Evolutionary conservation across 352 stramenopile species (phyloP).

Genomic region (Phytophthora melonis): DNA sequence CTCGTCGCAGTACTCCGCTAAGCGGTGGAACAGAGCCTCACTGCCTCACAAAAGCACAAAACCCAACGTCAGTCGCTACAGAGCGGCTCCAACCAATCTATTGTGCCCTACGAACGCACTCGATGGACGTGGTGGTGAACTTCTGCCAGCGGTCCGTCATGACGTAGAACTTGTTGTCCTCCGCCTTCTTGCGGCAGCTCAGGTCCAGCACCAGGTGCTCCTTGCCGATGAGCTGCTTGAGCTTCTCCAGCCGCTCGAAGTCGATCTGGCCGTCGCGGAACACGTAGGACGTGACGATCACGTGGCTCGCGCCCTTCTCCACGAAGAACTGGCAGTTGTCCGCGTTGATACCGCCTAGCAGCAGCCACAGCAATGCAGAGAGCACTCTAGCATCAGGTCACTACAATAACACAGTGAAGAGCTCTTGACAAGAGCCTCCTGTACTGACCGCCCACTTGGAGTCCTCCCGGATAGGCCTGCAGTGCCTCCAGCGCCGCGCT

Average conservation of each 20-base stretch:
- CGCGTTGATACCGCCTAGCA: conserved; percentile 88
- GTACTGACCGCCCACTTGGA: conserved; percentile 95
- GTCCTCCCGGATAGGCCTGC: conserved; percentile 88
- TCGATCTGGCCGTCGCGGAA: conserved; percentile 95
- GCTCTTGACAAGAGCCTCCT: too few species aligned
- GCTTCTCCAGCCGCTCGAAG: conserved; percentile 71
- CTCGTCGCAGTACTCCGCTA: conserved; percentile 96
- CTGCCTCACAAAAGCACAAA: conserved; percentile 38
- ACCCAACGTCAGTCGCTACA: conserved; percentile 6
- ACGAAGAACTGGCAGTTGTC: conserved; percentile 96
- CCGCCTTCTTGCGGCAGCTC: conserved; percentile 92
- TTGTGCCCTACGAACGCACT: conserved; percentile 45
- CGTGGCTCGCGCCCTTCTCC: conserved; percentile 95
- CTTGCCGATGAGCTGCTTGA: conserved; percentile 80
- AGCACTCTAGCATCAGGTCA: background rate
- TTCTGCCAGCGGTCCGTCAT: conserved; percentile 98
- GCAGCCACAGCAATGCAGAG: conserved; percentile 7
- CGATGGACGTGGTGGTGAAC: conserved; percentile 94
- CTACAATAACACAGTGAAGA: background rate
- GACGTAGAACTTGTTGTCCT: conserved; percentile 94
- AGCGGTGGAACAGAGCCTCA: conserved; percentile 84
- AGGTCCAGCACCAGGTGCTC: conserved; percentile 95
- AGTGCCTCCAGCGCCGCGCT: conserved; percentile 90
- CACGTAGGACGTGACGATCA: conserved; percentile 98
- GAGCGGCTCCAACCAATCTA: background rate